Base-by-base conservation (phyloP, 208 protist genomes). In the Acanthamoeba royreba region DNA sequence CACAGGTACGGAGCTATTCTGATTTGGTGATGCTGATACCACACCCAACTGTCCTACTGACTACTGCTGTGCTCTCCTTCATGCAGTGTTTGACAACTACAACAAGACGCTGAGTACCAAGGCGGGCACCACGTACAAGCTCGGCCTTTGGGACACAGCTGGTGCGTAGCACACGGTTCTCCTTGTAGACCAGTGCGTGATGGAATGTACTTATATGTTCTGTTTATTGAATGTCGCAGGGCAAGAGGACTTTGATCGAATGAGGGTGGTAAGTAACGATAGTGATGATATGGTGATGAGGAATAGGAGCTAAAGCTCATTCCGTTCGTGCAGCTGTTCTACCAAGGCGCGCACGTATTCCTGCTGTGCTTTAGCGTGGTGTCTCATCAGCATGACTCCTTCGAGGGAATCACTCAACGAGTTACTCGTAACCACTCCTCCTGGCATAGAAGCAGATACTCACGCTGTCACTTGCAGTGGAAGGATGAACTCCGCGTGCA, bases 11-110 rank as follows among this genome's bases (percentile, higher is more conserved):
- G n/a, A n/a, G n/a, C n/a, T n/a, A n/a, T n/a, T n/a, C n/a, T n/a
- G n/a, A n/a, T n/a, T n/a, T n/a, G n/a, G n/a, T n/a, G n/a, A n/a
- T n/a, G n/a, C n/a, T n/a, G n/a, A n/a, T n/a, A n/a, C n/a, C n/a
- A n/a, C n/a, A n/a, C n/a, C n/a, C n/a, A n/a, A n/a, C n/a, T n/a
- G n/a, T n/a, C n/a, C n/a, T n/a, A n/a, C n/a, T n/a, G n/a, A n/a
- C n/a, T n/a, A n/a, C n/a, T n/a, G n/a, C n/a, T n/a, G n/a, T n/a
- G n/a, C n/a, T n/a, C n/a, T n/a, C n/a, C n/a, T n/a, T n/a, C n/a
- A n/a, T n/a, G n/a, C n/a, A 4, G 79, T 88, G 28, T 88, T 88
- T 61, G 79, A 88, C 47, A 88, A 88, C 22, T 88, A 88, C 79
- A 63, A 63, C 79, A 61, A 53, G 46, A n/a, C 3, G 46, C 49